Evolutionary conservation across 129 eudicot genomes (phyloP).

Genomic region (Rutidosis leptorrhynchoides): DNA sequence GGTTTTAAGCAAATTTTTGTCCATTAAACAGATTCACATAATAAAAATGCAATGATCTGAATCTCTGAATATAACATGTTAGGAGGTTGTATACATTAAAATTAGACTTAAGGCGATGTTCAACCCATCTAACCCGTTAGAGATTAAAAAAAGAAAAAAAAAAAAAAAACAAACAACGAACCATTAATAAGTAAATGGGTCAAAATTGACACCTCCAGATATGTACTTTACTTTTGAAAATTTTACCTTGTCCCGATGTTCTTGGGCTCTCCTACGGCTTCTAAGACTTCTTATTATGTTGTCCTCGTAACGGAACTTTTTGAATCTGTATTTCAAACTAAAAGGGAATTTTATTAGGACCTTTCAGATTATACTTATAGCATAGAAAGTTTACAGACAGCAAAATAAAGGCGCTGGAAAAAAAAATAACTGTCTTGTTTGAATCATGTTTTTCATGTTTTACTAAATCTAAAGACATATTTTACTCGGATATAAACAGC

Average conservation of each 20-base stretch:
- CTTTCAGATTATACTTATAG: background rate
- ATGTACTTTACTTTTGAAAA: background rate
- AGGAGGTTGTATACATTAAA: conserved; percentile 2
- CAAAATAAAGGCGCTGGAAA: background rate
- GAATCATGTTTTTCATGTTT: background rate
- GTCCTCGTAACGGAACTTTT: conserved; percentile 82
- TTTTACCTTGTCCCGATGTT: conserved; percentile 72
- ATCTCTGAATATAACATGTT: background rate
- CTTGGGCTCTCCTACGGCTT: conserved; percentile 71
- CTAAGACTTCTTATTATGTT: conserved; percentile 58
- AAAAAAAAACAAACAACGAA: background rate
- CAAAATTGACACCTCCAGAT: background rate
- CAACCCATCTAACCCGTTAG: background rate
- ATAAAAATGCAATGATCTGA: background rate
- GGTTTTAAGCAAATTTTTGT: background rate
- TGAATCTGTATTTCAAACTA: conserved; percentile 82
- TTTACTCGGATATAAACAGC: too few relatives aligned
- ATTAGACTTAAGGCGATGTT: background rate
- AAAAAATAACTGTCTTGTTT: background rate
- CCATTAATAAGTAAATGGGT: background rate
- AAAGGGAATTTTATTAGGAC: conserved; percentile 18
- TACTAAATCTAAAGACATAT: too few relatives aligned
- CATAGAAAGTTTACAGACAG: conserved; percentile 1
- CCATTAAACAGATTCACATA: background rate
- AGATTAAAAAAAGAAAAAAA: background rate